Conservation (phyloP, 768 basidiomycete genomes). For the Holtermanniella nyarrowii region DNA sequence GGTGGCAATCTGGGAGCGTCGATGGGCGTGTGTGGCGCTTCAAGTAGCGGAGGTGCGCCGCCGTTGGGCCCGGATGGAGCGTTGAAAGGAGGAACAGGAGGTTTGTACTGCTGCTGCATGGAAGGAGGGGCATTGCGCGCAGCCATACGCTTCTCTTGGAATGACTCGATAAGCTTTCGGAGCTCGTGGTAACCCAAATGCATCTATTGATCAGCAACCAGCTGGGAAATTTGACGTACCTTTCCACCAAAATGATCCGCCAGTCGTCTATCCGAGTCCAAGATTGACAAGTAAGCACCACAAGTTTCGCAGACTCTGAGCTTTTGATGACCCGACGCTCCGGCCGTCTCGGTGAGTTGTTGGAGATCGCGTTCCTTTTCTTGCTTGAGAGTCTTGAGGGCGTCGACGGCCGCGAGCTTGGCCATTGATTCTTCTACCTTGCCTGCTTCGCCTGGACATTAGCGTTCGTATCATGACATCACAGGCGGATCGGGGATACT, state of each 20-base stretch:
- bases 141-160: slow-evolving; percentile 69
- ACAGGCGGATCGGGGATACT: too few species aligned
- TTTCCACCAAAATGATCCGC: slow-evolving; percentile 99
- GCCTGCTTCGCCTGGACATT: slow-evolving; percentile 68
- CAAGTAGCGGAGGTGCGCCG: slow-evolving; percentile 12
- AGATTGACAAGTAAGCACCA: slow-evolving; percentile 94
- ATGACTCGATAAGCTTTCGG: slow-evolving; percentile 81
- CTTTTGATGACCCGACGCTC: slow-evolving; percentile 99
- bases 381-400: slow-evolving; percentile 84
- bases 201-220: slow-evolving; percentile 53
- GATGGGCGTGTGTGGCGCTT: slow-evolving; percentile 21
- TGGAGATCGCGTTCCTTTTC: slow-evolving; percentile 98
- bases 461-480: neutral
- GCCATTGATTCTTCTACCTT: slow-evolving; percentile 98
- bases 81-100: slow-evolving; percentile 5
- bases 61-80: slow-evolving; percentile 11
- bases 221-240: slow-evolving; percentile 48
- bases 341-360: slow-evolving; percentile 92
- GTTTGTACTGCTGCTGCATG: slow-evolving; percentile 5
- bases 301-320: slow-evolving; percentile 99
- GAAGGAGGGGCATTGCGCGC: slow-evolving; percentile 50
- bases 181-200: slow-evolving; percentile 98
- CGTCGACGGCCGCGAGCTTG: slow-evolving; percentile 94
- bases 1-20: slow-evolving; percentile 38
- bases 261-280: slow-evolving; percentile 94